Percentiles rank a stretch among this genome's conserved stretches.
Conservation (phyloP, 73 alveolate species). For the Paramecium sonneborni region DNA sequence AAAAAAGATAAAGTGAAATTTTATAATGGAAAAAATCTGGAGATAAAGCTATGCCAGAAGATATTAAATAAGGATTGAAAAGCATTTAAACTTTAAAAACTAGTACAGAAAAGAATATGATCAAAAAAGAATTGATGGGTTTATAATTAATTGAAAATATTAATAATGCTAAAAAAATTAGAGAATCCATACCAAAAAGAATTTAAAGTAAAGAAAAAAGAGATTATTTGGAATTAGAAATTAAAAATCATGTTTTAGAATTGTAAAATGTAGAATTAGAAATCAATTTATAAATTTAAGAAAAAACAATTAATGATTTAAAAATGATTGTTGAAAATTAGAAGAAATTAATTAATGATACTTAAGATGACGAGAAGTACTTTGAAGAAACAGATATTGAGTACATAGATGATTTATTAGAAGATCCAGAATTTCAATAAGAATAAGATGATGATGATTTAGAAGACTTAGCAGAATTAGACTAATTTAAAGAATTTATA, state of each 20-base stretch:
- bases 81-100: conserved; percentile 74
- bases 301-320: conserved; percentile 75
- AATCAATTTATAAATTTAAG: conserved; percentile 77
- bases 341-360: conserved; percentile 42
- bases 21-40: conserved; percentile 70
- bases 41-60: conserved; percentile 63
- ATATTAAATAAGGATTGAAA: conserved; percentile 61
- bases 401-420: background rate
- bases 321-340: conserved; percentile 49
- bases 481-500: background rate
- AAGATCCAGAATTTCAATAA: background rate
- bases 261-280: conserved; percentile 76
- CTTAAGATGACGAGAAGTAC: background rate
- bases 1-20: conserved; percentile 80
- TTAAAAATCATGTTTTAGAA: conserved; percentile 79
- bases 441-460: conserved; percentile 23
- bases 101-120: conserved; percentile 76
- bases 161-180: conserved; percentile 67
- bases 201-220: conserved; percentile 71
- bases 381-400: conserved; percentile 7
- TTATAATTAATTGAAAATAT: conserved; percentile 75
- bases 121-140: conserved; percentile 75
- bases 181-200: conserved; percentile 70
- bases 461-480: conserved; percentile 4
- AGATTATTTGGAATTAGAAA: conserved; percentile 78